A percentile compares a stretch with the other conserved stretches of the same genome.
Conservation (phyloP, 2,329 filamentous ascomycete genomes). For the Dothiorella sarmentorum region DNA sequence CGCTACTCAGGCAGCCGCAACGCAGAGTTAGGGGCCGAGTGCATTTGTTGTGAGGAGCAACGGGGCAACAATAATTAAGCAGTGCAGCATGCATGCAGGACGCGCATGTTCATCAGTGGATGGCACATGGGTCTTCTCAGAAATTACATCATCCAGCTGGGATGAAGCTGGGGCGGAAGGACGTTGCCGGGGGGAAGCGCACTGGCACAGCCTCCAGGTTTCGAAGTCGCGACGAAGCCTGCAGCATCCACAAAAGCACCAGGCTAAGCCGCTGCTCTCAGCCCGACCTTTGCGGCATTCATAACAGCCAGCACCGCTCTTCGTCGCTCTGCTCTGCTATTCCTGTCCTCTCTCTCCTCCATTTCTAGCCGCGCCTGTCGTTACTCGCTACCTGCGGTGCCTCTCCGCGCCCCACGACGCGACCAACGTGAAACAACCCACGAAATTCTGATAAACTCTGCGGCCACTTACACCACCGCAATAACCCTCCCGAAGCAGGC, state of each 20-base stretch:
- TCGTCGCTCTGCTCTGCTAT: not conserved
- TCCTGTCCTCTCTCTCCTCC: too few relatives aligned
- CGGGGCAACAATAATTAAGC: not conserved
- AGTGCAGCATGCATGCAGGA: not conserved
- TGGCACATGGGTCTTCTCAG: not conserved
- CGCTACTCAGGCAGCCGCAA: not conserved
- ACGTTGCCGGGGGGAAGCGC: not conserved
- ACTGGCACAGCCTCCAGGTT: not conserved
- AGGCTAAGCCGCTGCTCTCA: not conserved
- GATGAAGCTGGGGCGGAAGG: not conserved
- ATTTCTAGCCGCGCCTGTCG: not conserved
- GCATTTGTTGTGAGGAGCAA: not conserved
- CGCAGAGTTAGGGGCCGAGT: not conserved
- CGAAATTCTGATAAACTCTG: conserved; percentile 8
- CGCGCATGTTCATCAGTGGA: not conserved
- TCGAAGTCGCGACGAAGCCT: conserved; percentile 8
- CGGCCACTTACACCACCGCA: not conserved
- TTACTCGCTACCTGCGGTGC: conserved; percentile 7
- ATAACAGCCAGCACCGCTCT: not conserved
- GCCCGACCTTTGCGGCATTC: not conserved
- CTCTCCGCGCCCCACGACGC: conserved; percentile 11
- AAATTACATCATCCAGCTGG: conserved; percentile 7
- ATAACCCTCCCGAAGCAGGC: not conserved
- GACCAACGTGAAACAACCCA: conserved; percentile 5
- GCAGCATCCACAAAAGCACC: not conserved